Evolutionary conservation across 208 protist genomes (phyloP).

Genomic region (Acanthamoeba castellanii): DNA sequence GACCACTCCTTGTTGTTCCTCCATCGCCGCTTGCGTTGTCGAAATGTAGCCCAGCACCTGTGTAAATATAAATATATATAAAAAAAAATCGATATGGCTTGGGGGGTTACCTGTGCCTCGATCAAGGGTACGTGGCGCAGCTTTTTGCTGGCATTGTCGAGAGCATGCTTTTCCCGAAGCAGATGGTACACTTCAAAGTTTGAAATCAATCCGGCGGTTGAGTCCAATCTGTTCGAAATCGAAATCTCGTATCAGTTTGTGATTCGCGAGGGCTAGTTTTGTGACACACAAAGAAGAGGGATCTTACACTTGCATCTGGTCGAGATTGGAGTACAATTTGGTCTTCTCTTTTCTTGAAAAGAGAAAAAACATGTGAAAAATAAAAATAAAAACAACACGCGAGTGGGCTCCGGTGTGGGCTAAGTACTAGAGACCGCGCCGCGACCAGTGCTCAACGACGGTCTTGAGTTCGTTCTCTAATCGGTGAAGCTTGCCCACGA

Average conservation of each 20-base stretch:
- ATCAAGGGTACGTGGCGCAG: not conserved
- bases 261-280: not conserved
- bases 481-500: slow-evolving; percentile 64
- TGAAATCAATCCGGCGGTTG: not conserved
- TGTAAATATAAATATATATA: not conserved
- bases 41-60: slow-evolving; percentile 33
- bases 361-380: not conserved
- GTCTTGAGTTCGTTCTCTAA: slow-evolving; percentile 64
- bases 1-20: not conserved
- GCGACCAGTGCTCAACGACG: slow-evolving; percentile 31
- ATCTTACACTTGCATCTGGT: slow-evolving; percentile 55
- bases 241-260: not conserved
- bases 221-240: not conserved
- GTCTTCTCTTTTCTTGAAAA: not conserved
- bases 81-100: not conserved
- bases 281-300: not conserved
- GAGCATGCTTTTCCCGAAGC: not conserved
- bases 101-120: slow-evolving; percentile 30
- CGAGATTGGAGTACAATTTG: not conserved
- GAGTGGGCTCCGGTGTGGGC: not conserved
- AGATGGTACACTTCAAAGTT: slow-evolving; percentile 51
- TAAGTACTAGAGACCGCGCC: not conserved
- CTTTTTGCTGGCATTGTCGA: not conserved
- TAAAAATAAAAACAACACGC: not conserved
- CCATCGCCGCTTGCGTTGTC: not conserved